Percentiles rank a stretch among this genome's conserved stretches.
Conservation (phyloP, 2,329 filamentous ascomycete species). For the Exophiala aquamarina region DNA sequence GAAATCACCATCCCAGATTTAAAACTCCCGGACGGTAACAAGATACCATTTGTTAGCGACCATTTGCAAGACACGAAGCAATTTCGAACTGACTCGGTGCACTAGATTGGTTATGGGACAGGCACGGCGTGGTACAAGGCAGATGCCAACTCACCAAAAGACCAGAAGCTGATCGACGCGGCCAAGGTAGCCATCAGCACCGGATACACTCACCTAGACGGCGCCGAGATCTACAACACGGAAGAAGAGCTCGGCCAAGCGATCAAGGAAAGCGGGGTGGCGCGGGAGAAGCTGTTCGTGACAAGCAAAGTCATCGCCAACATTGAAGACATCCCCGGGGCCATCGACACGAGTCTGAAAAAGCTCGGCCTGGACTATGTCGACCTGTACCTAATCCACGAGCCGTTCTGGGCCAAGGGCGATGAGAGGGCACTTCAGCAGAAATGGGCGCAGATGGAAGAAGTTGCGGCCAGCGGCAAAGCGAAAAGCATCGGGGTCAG, state of each 20-base stretch:
- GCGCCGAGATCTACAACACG: conserved; percentile 57
- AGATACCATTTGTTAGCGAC: conserved; percentile 27
- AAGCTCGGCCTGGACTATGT: conserved; percentile 63
- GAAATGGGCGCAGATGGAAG: conserved; percentile 62
- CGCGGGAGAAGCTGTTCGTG: conserved; percentile 50
- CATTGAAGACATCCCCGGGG: conserved; percentile 55
- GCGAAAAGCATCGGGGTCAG: conserved; percentile 63
- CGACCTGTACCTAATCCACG: conserved; percentile 65
- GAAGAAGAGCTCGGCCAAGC: conserved; percentile 50
- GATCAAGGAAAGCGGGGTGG: conserved; percentile 47
- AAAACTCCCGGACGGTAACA: conserved; percentile 27
- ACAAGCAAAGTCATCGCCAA: conserved; percentile 59
- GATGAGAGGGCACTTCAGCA: conserved; percentile 54
- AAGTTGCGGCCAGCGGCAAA: conserved; percentile 56
- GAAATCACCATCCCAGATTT: conserved; percentile 26
- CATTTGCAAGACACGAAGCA: too few species aligned
- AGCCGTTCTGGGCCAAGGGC: conserved; percentile 57
- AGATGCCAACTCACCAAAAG: conserved; percentile 44
- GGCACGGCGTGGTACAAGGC: conserved; percentile 66
- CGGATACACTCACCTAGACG: conserved; percentile 64
- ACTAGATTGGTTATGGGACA: conserved; percentile 60
- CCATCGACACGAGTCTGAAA: conserved; percentile 57
- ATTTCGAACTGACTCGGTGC: background rate
- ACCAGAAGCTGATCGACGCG: conserved; percentile 55
- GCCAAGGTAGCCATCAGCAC: conserved; percentile 59